Evolutionary conservation across 345 rosid species (phyloP).

Genomic region (Citropsis articulata): DNA sequence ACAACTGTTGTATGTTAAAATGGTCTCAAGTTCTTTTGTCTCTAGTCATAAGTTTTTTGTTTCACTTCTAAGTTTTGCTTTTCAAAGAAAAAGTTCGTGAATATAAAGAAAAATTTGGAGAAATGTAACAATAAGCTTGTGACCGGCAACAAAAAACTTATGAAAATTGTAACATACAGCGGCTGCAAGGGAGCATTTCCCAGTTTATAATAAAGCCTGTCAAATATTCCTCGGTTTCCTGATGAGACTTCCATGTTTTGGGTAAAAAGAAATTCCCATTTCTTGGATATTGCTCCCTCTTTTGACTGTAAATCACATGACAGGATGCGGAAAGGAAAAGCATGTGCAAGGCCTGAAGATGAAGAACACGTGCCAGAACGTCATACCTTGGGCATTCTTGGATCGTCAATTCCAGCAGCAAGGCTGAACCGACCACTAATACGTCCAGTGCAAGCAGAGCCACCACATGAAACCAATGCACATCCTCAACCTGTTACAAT

Average conservation of each 20-base stretch:
- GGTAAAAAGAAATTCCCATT: background rate
- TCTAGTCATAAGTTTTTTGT: no score
- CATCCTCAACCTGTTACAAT: conserved; percentile 51
- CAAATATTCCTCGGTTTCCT: background rate
- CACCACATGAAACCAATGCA: conserved; percentile 33
- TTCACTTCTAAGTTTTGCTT: no score
- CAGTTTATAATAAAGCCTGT: background rate
- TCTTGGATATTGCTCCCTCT: background rate
- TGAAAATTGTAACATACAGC: no score
- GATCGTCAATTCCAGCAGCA: conserved; percentile 47
- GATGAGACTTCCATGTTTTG: background rate
- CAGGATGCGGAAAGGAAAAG: conserved; percentile 90
- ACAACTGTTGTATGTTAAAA: no score
- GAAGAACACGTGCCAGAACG: conserved; percentile 42
- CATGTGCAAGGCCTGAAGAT: conserved; percentile 78
- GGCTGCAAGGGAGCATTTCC: no score
- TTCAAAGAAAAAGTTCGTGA: no score
- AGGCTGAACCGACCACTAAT: conserved; percentile 78
- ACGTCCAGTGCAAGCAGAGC: conserved; percentile 51
- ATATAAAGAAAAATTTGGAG: no score
- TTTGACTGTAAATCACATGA: conserved; percentile 16
- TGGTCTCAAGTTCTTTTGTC: no score
- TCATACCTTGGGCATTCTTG: conserved; percentile 44
- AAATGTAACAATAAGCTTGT: no score
- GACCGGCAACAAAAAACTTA: no score